Conservation (phyloP, 805 yeast genomes). For the Starmera quercuum region DNA sequence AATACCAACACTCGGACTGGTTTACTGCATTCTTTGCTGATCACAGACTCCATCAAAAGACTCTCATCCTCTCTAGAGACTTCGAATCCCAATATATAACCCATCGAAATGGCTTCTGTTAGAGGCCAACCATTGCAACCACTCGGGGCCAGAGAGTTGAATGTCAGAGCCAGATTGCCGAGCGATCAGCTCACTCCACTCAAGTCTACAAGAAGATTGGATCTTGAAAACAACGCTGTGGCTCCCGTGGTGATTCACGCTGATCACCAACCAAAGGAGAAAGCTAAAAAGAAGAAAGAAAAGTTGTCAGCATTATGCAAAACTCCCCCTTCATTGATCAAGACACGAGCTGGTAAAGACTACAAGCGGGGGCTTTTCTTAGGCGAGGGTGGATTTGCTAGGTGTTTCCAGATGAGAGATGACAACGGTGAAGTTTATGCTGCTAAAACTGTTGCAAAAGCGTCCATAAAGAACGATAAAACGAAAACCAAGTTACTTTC, state of each 20-base stretch:
- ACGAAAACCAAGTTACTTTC: conserved; percentile 77
- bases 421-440: conserved; percentile 83
- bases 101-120: conserved; percentile 21
- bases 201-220: conserved; percentile 20
- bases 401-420: conserved; percentile 95
- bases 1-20: neutral
- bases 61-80: neutral
- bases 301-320: conserved; percentile 86
- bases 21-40: neutral
- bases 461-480: conserved; percentile 84
- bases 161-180: conserved; percentile 17
- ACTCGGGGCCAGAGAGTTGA: conserved; percentile 24
- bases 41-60: no score
- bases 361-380: conserved; percentile 84
- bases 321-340: conserved; percentile 92
- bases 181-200: conserved; percentile 16
- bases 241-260: conserved; percentile 4
- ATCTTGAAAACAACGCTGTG: conserved; percentile 8
- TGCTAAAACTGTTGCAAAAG: conserved; percentile 96
- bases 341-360: conserved; percentile 80
- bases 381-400: conserved; percentile 98
- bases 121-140: conserved; percentile 35
- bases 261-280: conserved; percentile 18
- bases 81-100: neutral
- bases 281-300: conserved; percentile 70